Evolutionary conservation across 768 basidiomycete species (phyloP), one percentile per base, ranked within the genome.

Genomic region (Panellus pusillus): DNA sequence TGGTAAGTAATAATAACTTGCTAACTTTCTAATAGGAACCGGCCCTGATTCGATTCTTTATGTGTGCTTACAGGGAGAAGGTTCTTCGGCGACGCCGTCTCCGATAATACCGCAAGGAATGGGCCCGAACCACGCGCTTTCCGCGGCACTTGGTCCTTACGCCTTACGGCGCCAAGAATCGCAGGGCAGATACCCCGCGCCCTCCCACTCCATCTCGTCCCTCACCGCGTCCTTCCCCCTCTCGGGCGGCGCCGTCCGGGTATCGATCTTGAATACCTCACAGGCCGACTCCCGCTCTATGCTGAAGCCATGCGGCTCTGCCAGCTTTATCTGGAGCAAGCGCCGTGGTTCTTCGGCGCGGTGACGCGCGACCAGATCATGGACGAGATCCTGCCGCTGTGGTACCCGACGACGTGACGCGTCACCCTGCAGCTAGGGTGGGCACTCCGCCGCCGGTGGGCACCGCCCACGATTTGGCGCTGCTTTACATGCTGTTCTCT

Each of bases 291-390:
- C 1, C 89, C 89, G 0, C 67, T 79, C 0, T 85, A 81, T 76
- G 64, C 69, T 8, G 83, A 86, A 35, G 82, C 84, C 0, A 72
- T 68, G 41, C 76, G 80, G 29, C 74, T 91, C 31, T 79, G 77
- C 60, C 78, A 82, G n/a, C 73, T 87, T 12, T 91, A 90, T 66
- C 77, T 89, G 37, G 83, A 84, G n/a, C 83, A 87, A 62, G 86
- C 87, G 3, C 84, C 86, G 0, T 91, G 89, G 89, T 88, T 89
- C 64, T 89, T 87, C 53, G 84, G 87, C 18, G 83, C 87, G 2
- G 80, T 90, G 35, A 83, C 83, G 3, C 72, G 75, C 40, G 73
- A 72, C 14, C 87, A 91, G 56, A 68, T 87, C 9, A 67, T 80
- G n/a, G 81, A 86, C 51, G 84, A 87, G 54, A 68, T 82, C 15